A percentile compares a stretch with the other conserved stretches of the same genome.
Evolutionary conservation across 2,329 filamentous ascomycete species (phyloP).

Genomic region (Colletotrichum sp.): DNA sequence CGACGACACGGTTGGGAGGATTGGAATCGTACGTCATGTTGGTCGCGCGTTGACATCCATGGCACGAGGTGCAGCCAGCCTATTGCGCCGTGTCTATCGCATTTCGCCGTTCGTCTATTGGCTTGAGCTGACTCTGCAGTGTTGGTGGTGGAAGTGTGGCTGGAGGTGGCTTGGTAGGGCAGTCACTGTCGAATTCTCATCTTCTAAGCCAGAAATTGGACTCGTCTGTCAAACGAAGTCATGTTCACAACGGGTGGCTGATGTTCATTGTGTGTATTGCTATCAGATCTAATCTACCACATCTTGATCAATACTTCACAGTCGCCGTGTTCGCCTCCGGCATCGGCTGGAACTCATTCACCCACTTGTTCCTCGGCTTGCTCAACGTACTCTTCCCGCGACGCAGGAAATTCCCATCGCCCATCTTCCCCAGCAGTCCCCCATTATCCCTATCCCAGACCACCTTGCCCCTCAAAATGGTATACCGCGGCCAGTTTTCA

Average conservation of each 20-base stretch:
- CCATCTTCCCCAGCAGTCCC: constrained; percentile 52
- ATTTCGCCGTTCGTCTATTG: neutral
- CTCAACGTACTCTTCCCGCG: constrained; percentile 33
- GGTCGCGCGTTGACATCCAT: neutral
- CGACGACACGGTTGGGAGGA: neutral
- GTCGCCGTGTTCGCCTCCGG: neutral
- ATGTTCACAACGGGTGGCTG: neutral
- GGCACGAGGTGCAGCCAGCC: neutral
- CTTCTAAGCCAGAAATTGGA: too few species aligned
- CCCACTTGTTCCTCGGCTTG: constrained; percentile 23
- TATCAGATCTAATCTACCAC: neutral
- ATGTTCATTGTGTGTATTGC: neutral
- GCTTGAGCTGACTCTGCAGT: neutral
- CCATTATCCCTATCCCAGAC: constrained; percentile 62
- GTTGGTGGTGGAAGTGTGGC: neutral
- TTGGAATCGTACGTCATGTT: neutral
- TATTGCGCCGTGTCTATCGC: neutral
- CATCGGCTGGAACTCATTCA: constrained; percentile 10
- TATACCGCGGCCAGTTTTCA: constrained; percentile 66
- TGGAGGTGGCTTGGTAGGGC: neutral
- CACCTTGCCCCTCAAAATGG: constrained; percentile 61
- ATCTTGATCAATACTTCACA: neutral
- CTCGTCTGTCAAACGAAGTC: neutral
- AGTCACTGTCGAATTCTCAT: neutral
- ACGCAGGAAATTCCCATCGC: constrained; percentile 54